Evolutionary conservation across 257 asterid genomes (phyloP).

Genomic region (Catharanthus roseus): DNA sequence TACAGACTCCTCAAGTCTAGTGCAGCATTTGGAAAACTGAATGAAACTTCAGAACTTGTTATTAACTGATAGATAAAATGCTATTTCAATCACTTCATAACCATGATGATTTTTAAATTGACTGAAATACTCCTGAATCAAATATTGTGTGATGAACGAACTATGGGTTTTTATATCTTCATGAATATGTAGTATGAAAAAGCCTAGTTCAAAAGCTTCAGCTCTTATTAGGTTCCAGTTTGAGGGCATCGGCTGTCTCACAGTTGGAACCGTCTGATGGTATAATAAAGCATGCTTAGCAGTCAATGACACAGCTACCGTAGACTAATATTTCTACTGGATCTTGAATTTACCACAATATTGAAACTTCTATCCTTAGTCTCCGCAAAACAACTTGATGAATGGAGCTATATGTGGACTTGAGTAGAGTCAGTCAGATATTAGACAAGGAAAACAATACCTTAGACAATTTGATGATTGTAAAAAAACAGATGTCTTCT

Average conservation of each 20-base stretch:
- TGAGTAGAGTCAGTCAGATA: not conserved
- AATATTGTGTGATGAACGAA: not conserved
- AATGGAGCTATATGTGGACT: not conserved
- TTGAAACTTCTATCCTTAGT: too few species aligned
- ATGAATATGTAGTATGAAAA: not conserved
- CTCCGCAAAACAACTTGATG: not conserved
- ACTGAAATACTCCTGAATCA: not conserved
- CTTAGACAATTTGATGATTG: not conserved
- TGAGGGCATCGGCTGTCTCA: not conserved
- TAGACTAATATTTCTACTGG: not conserved
- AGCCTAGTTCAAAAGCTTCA: not conserved
- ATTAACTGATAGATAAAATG: not conserved
- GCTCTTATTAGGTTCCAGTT: not conserved
- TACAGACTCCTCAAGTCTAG: not conserved
- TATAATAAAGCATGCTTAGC: not conserved
- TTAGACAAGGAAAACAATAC: not conserved
- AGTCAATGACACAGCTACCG: not conserved
- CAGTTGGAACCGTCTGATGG: not conserved
- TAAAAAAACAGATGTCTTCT: not conserved
- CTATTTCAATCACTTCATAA: not conserved
- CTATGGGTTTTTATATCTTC: not conserved
- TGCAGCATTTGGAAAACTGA: not conserved
- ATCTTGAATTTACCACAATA: not conserved
- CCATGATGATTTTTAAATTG: not conserved
- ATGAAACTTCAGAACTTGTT: not conserved